Evolutionary conservation across 1,284 basidiomycete genomes (phyloP), one percentile per base, ranked within the genome.

Genomic region (Lignosus rhinocerotis): DNA sequence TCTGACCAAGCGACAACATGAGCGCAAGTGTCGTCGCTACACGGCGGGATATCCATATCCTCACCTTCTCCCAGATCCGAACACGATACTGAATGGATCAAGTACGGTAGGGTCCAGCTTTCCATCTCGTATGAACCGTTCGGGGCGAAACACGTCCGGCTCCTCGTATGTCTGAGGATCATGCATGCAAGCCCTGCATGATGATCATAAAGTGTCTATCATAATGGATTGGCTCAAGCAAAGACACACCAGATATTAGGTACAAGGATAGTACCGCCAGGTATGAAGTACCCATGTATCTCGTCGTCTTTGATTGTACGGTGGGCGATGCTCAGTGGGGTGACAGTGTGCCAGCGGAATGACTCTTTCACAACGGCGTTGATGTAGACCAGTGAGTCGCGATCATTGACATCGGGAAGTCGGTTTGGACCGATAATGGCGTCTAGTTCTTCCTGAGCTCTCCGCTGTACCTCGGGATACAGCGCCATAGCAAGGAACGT

Each of bases 391-490:
- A 67, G 47, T 10, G 42, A 44, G 1, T 53, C 25, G 11, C 41
- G 43, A 19, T 67, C 65, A 16, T 43, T 31, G 39, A 67, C 67
- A 12, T 63, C 55, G 1, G 63, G 62, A 9, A 67, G 45, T 10
- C 65, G 58, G 21, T 56, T 47, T 6, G 51, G 38, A 6, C 67
- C 63, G 0, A 68, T 51, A n/a, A 67, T 52, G 0, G 46, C 32
- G 44, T 73, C 71, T 9, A 73, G 55, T 53, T 75, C 71, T 3
- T 57, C 53, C 31, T 73, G 73, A 2, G 70, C 66, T 33, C 66
- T 66, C 33, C 48, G 44, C 30, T 68, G 66, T 3, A 69, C 64
- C 2, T 66, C 61, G 0, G 73, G 73, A 39, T 64, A 43, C 4
- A 63, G 32, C 12, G 60, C 43, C 32, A 66, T 47, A 10, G 59